Base-by-base conservation (phyloP, 768 basidiomycete genomes). In the Panaeolus cyanescens region DNA sequence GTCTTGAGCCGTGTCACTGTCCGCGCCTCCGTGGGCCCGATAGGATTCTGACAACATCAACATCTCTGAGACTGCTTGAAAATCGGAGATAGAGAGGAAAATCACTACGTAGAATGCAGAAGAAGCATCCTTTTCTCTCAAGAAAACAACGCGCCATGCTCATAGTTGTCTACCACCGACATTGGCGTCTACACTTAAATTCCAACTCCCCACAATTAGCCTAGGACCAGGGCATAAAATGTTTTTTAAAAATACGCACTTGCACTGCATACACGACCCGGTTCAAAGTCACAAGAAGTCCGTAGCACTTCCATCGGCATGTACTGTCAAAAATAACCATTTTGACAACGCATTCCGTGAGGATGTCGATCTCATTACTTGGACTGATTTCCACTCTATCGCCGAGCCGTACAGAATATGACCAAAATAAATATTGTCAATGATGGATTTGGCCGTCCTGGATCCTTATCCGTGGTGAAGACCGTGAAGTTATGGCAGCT, bases 71-170 rank as follows among this genome's bases (percentile, higher is more conserved):
- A 13, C 17, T 53, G 50, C 20, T 36, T 25, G 32, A 57, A 60
- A 59, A 54, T 66, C 68, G 68, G 68, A 67, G 68, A 60, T 70
- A 70, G 65, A 70, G 68, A 65, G 90, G 92, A 13, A 50, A 50
- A 50, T 25, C 45, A 50, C 15, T 50, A 28, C 45, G 25, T 28
- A 28, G 45, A 50, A 50, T 50, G 25, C 12, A 25, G 30, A 15
- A 12, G 9, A 3, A 12, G 19, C 6, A n/a, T 4, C 12, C 22
- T 20, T 42, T 42, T 50, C 45, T 28, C 45, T 25, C 45, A 50
- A 50, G 28, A 50, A 9, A 50, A 8, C 22, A 28, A 28, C 25
- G 15, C 45, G 15, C 25, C 15, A 7, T 8, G 45, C 17, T 28
- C 10, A 50, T 9, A 28, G 25, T 13, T 25, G 45, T 25, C 30